Evolutionary conservation across 2,329 filamentous ascomycete genomes (phyloP).

Genomic region (Penicillium sp.): DNA sequence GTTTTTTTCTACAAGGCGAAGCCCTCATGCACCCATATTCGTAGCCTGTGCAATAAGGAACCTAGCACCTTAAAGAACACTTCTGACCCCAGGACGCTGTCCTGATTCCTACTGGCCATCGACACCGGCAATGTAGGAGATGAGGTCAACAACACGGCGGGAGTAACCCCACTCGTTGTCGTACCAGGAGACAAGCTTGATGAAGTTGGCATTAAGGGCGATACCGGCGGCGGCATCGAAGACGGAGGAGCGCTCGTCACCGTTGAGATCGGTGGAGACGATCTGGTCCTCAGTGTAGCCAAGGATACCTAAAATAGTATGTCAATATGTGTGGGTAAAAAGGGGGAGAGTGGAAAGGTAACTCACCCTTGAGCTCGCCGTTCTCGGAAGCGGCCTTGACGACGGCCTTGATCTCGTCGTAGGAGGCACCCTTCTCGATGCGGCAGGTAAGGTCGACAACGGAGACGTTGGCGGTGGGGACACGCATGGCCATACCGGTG

Average conservation of each 20-base stretch:
- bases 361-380: constrained; percentile 68
- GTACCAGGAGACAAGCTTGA: constrained; percentile 98
- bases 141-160: constrained; percentile 84
- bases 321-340: background rate
- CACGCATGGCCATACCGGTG: constrained; percentile 99
- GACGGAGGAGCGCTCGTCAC: constrained; percentile 91
- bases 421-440: constrained; percentile 74
- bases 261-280: constrained; percentile 91
- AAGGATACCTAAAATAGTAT: constrained; percentile 58
- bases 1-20: constrained; percentile 16
- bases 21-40: background rate
- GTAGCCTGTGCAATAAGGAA: constrained; percentile 4
- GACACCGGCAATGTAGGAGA: constrained; percentile 72
- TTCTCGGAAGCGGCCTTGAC: constrained; percentile 79
- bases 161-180: constrained; percentile 99
- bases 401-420: constrained; percentile 85
- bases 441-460: constrained; percentile 96
- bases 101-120: constrained; percentile 52
- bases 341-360: too few species aligned
- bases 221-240: constrained; percentile 99
- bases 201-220: constrained; percentile 95
- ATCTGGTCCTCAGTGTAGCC: constrained; percentile 96
- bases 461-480: constrained; percentile 97
- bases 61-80: constrained; percentile 31
- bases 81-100: constrained; percentile 29